Evolutionary conservation across 768 basidiomycete species (phyloP), one percentile per base, ranked within the genome.

Genomic region (Cyclocybe cylindracea): DNA sequence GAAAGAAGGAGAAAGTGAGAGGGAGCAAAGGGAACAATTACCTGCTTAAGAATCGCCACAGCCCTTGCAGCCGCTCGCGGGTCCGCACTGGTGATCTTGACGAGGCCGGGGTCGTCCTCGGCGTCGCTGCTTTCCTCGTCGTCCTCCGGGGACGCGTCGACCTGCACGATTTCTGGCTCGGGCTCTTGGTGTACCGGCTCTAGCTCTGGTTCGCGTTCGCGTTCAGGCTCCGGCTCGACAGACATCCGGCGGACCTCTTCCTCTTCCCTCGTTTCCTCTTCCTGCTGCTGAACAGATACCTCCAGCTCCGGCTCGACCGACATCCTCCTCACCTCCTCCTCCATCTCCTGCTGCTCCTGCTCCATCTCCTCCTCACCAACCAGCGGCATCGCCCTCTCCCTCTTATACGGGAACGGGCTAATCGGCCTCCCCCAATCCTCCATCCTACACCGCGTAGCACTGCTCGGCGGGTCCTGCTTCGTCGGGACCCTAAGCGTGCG

Each of bases 31-130:
- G 46, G 5, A 47, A 40, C 10, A 66, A 83, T n/a, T 44, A 91
- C 92, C 77, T 91, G 80, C 68, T 89, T 93, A 59, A 97, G 74
- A 52, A 97, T 94, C 0, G 94, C 94, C 33, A 91, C 94, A n/a
- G 94, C 94, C 43, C 91, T 75, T 2, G 94, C 94, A 41, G 94
- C 94, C 13, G 91, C 91, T 52, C 79, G 77, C 2, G 94, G 90
- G 66, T 96, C 90, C 16, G 83, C 81, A 52, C 90, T 92, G 2
- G 86, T 86, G 54, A 96, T 89, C 71, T 90, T 87, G 56, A 97
- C 84, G 5, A 95, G 72, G n/a, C 80, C 80, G 10, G 73, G 67
- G 44, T 82, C 79, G 13, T 68, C 60, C 7, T 75, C 73, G 4
- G 70, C 71, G 40, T 73, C 73, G 31, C 60, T 64, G 18, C 56